phyloP scores from a whole-genome alignment of 2,329 filamentous ascomycete genomes.

The Neofusicoccum sp. region DNA sequence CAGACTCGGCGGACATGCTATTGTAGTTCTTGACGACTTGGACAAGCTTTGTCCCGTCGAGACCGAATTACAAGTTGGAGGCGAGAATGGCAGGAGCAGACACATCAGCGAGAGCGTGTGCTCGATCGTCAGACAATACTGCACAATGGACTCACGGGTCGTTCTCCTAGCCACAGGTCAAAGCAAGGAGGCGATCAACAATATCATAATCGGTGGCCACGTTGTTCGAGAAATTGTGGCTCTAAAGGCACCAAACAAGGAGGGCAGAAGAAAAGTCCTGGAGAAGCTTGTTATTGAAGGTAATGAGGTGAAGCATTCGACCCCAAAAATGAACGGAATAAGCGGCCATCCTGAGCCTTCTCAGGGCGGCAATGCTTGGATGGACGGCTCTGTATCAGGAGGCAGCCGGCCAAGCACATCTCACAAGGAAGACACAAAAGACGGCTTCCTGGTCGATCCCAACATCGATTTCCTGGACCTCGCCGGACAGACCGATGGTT shows the following conservation, averaged over 20 bases:
- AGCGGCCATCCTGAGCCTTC: not conserved
- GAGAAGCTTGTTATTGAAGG: slow-evolving; percentile 62
- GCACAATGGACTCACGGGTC: slow-evolving; percentile 73
- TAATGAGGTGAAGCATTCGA: not conserved
- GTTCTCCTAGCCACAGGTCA: slow-evolving; percentile 88
- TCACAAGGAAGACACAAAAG: slow-evolving; percentile 13
- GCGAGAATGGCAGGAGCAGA: slow-evolving; percentile 87
- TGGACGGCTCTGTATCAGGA: slow-evolving; percentile 58
- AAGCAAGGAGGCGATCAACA: slow-evolving; percentile 88
- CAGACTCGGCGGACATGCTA: slow-evolving; percentile 73
- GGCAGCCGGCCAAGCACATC: slow-evolving; percentile 45
- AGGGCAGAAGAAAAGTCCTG: slow-evolving; percentile 77
- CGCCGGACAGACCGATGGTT: slow-evolving; percentile 91
- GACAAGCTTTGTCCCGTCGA: slow-evolving; percentile 91
- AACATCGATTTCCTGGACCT: slow-evolving; percentile 89
- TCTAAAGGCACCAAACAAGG: slow-evolving; percentile 89
- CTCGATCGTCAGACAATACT: slow-evolving; percentile 80
- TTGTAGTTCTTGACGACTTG: slow-evolving; percentile 89
- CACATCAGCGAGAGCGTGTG: slow-evolving; percentile 89
- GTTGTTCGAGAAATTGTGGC: slow-evolving; percentile 88
- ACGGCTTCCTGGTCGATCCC: slow-evolving; percentile 69
- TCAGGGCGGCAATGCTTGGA: slow-evolving; percentile 56
- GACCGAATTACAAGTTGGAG: slow-evolving; percentile 89
- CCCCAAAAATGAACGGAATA: slow-evolving; percentile 19
- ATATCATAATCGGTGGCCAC: slow-evolving; percentile 85